Evolutionary conservation across 129 eudicot species (phyloP).

Genomic region (Saussurea involucrata): DNA sequence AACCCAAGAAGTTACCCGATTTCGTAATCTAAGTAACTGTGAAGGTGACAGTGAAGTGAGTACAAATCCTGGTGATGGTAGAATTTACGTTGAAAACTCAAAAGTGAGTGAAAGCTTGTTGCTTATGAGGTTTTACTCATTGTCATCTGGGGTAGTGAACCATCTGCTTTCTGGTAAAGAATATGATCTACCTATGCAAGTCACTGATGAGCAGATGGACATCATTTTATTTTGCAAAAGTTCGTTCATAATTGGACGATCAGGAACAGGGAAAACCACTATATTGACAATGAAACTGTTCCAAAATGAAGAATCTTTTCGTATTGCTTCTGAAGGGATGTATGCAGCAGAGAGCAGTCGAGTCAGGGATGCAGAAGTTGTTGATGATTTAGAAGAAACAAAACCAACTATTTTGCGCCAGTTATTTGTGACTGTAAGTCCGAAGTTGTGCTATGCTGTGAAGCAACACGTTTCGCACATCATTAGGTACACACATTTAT

Average conservation of each 20-base stretch:
- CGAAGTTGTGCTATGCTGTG: slow-evolving; percentile 42
- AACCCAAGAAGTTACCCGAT: slow-evolving; percentile 22
- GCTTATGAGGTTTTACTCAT: slow-evolving; percentile 73
- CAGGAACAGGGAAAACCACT: slow-evolving; percentile 56
- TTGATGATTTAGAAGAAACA: background rate
- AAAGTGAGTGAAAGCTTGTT: slow-evolving; percentile 78
- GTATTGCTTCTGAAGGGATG: slow-evolving; percentile 17
- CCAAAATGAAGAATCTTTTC: slow-evolving; percentile 32
- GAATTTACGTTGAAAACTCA: slow-evolving; percentile 61
- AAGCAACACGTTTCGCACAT: slow-evolving; percentile 40
- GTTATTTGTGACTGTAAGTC: slow-evolving; percentile 53
- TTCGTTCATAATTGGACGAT: slow-evolving; percentile 43
- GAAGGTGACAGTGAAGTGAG: slow-evolving; percentile 9
- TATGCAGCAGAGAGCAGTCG: background rate
- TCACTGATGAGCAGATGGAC: slow-evolving; percentile 45
- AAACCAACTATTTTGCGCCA: slow-evolving; percentile 20
- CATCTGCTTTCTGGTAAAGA: slow-evolving; percentile 38
- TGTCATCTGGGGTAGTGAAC: slow-evolving; percentile 46
- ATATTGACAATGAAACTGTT: slow-evolving; percentile 43
- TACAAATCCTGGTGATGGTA: slow-evolving; percentile 26
- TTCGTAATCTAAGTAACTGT: slow-evolving; percentile 5
- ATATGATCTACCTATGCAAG: slow-evolving; percentile 42
- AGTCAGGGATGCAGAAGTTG: background rate
- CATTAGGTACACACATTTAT: slow-evolving; percentile 25
- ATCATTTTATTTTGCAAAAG: slow-evolving; percentile 30